Conservation (phyloP, 2,329 filamentous ascomycete genomes). For the Monosporascus sp. region DNA sequence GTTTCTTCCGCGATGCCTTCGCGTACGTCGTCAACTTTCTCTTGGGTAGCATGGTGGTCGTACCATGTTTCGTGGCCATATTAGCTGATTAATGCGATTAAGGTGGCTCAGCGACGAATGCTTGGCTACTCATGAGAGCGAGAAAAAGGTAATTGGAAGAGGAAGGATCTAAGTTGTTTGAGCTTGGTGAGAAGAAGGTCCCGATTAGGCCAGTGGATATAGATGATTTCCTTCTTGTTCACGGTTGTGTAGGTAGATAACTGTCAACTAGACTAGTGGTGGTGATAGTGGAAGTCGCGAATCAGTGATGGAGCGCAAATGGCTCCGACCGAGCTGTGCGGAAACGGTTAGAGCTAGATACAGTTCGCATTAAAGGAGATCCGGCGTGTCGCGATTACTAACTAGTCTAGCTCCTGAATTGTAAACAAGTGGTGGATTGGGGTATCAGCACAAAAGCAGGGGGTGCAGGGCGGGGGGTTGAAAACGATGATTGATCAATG, state of each 20-base stretch:
- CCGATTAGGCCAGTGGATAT: background rate
- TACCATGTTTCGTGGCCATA: constrained; percentile 21
- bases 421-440: too few relatives aligned
- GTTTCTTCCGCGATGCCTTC: constrained; percentile 19
- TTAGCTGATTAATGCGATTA: constrained; percentile 1
- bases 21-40: constrained; percentile 24
- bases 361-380: too few relatives aligned
- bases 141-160: background rate
- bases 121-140: background rate
- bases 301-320: too few relatives aligned
- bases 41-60: constrained; percentile 19
- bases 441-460: too few relatives aligned
- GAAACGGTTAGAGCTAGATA: too few relatives aligned
- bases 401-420: too few relatives aligned
- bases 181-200: background rate
- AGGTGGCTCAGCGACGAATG: background rate
- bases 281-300: too few relatives aligned
- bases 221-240: background rate
- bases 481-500: too few relatives aligned
- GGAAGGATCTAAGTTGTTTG: background rate
- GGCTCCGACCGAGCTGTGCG: too few relatives aligned
- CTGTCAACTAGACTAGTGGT: background rate
- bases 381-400: too few relatives aligned
- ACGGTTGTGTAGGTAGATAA: background rate
- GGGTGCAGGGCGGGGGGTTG: too few relatives aligned